Base-by-base conservation (phyloP, 495 filamentous ascomycete genomes). In the Neurospora sp. region DNA sequence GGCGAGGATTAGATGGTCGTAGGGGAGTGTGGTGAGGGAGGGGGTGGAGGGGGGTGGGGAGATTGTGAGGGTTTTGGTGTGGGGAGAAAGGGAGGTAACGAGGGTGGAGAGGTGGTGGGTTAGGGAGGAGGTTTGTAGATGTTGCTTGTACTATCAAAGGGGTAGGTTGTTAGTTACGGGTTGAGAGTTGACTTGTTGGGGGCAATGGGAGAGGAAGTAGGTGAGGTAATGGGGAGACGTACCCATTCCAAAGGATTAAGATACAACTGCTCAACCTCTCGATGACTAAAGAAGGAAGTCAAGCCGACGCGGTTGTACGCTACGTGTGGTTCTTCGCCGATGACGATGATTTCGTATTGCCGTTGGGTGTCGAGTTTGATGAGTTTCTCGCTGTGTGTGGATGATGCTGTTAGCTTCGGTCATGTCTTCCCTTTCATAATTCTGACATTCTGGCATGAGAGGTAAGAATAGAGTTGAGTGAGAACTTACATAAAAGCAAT, bases 261-360 rank as follows among this genome's bases (percentile, higher is more conserved):
- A 76, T 97, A 97, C 54, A 98, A 79, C 77, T 96, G 93, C 82
- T 97, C 93, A 18, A 96, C 91, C 74, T 93, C 89, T 73, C 95
- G 88, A 82, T 97, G 94, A 77, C 93, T 90, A 77, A 98, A 98
- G 84, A 94, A 98, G 46, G 90, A 92, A 8, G 94, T 97, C 46
- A 98, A 86, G n/a, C 95, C 95, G 27, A 98, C 95, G 69, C 95
- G 92, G 78, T 98, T 98, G 82, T 98, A 98, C 3, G 95, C 95
- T 74, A 97, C 83, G 83, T 98, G 92, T 1, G 91, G 84, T 79
- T 98, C 95, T 78, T 98, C 95, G 78, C 95, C 95, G 79, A 98
- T 92, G 41, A 97, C 94, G 10, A 94, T 85, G 66, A 98, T 89
- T 78, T 96, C 90, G 80, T 93, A 97, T 81, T 93, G 90, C 40